phyloP scores from a whole-genome alignment of 495 filamentous ascomycete species.

The Cercophora newfieldiana region DNA sequence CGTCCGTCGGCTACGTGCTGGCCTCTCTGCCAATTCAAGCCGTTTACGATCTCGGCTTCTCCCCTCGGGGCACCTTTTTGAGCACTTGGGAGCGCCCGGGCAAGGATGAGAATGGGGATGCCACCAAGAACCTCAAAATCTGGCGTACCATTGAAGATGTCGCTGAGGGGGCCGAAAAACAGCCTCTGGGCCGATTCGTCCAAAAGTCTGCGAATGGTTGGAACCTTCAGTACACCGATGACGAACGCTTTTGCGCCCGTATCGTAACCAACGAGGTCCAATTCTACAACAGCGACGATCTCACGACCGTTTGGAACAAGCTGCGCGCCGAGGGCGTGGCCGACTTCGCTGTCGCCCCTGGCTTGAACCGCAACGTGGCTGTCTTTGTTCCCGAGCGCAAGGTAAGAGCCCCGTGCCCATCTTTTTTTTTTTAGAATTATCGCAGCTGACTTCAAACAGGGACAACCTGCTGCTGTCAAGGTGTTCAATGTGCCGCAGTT shows the following conservation, averaged over 20 bases:
- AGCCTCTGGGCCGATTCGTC: conserved; percentile 83
- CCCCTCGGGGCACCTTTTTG: conserved; percentile 83
- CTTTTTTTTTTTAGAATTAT: not conserved
- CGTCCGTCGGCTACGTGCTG: conserved; percentile 74
- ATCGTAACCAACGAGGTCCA: conserved; percentile 96
- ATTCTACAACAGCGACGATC: conserved; percentile 85
- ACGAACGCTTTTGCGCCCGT: conserved; percentile 90
- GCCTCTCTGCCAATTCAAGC: conserved; percentile 72
- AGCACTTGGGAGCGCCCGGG: conserved; percentile 94
- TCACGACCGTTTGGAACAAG: conserved; percentile 90
- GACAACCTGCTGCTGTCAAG: conserved; percentile 88
- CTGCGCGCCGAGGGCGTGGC: conserved; percentile 86
- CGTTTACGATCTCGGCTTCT: conserved; percentile 93
- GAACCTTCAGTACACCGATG: conserved; percentile 95
- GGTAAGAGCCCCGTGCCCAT: conserved; percentile 46
- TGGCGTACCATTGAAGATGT: conserved; percentile 74
- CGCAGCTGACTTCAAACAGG: conserved; percentile 49
- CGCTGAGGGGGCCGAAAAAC: conserved; percentile 57
- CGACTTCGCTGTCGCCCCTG: conserved; percentile 87
- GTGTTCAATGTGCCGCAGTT: conserved; percentile 92
- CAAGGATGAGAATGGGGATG: conserved; percentile 90
- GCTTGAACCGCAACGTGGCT: conserved; percentile 83
- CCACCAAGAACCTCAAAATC: conserved; percentile 93
- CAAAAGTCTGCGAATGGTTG: conserved; percentile 94
- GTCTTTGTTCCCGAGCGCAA: conserved; percentile 95